Percentiles rank a stretch among this genome's conserved stretches.
These are phyloP conservation scores for Ceratocystis diversiconidia DNA, from an alignment of 2,329 filamentous ascomycete genomes.

Conservation along the genomic window DNA sequence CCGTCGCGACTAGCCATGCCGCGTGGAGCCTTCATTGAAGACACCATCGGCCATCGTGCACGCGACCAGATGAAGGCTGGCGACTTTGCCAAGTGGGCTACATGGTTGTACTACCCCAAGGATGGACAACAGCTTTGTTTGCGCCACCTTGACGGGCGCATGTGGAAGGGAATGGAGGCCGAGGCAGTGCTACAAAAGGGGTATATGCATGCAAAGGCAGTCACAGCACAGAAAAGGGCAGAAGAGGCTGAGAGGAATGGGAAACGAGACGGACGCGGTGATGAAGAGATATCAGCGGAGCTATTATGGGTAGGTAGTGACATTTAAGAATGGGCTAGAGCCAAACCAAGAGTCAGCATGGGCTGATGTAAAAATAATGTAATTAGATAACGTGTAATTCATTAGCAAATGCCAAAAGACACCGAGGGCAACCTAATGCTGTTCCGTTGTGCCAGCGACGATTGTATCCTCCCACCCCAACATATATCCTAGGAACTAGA, in stretches of 20 bases:
- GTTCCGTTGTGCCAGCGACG: conserved; percentile 9
- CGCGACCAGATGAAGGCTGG: conserved; percentile 43
- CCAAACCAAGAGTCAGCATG: not conserved
- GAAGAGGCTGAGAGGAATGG: not conserved
- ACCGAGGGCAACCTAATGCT: not conserved
- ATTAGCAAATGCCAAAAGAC: not conserved
- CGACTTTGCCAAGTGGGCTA: conserved; percentile 37
- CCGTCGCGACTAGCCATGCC: conserved; percentile 35
- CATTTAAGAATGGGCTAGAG: not conserved
- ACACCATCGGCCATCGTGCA: conserved; percentile 40
- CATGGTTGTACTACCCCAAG: conserved; percentile 40
- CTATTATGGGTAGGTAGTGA: not conserved
- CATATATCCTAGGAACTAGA: not conserved
- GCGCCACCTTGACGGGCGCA: conserved; percentile 37
- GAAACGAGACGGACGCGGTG: not conserved
- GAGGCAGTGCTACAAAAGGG: conserved; percentile 8
- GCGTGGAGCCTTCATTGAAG: conserved; percentile 42
- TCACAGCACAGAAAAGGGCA: conserved; percentile 5
- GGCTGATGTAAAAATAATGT: not conserved
- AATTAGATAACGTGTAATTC: not conserved
- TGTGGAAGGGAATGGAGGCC: conserved; percentile 29
- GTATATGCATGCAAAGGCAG: conserved; percentile 1
- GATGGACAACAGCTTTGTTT: conserved; percentile 33
- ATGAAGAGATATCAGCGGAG: not conserved
- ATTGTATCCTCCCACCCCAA: not conserved